Evolutionary conservation across 2,329 filamentous ascomycete species (phyloP).

Genomic region (Penicillium sp.): DNA sequence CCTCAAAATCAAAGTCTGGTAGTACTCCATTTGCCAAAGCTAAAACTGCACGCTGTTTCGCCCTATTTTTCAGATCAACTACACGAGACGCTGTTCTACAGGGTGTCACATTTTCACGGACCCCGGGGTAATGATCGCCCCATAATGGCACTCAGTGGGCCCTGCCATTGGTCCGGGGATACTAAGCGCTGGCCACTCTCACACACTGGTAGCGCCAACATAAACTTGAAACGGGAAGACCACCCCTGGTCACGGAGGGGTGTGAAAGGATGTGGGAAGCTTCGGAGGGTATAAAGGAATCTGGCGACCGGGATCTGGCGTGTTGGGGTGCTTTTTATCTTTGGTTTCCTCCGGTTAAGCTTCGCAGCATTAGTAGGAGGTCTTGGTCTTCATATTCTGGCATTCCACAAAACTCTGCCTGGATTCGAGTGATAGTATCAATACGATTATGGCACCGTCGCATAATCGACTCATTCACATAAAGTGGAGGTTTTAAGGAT

Average conservation of each 20-base stretch:
- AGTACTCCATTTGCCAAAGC: not conserved
- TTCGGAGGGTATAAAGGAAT: conserved; percentile 1
- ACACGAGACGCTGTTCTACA: not conserved
- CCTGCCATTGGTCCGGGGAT: conserved; percentile 1
- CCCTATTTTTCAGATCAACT: not conserved
- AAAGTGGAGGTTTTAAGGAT: not conserved
- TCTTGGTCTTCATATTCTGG: not conserved
- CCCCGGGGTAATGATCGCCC: conserved; percentile 1
- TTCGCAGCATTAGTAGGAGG: not conserved
- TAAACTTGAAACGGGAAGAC: not conserved
- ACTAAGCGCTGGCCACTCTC: conserved; percentile 6
- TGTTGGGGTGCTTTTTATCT: not conserved
- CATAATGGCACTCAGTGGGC: not conserved
- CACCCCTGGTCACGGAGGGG: not conserved
- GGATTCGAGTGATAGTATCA: not conserved
- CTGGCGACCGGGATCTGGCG: not conserved
- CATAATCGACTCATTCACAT: not conserved
- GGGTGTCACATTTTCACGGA: not conserved
- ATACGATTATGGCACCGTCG: not conserved
- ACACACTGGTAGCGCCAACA: conserved; percentile 7
- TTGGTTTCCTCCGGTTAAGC: not conserved
- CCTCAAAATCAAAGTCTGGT: not conserved
- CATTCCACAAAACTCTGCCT: not conserved
- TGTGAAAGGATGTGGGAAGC: not conserved
- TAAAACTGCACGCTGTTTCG: not conserved